A percentile compares a stretch with the other conserved stretches of the same genome.
Conservation (phyloP, 306 rosid species). For the Quercus rubra region DNA sequence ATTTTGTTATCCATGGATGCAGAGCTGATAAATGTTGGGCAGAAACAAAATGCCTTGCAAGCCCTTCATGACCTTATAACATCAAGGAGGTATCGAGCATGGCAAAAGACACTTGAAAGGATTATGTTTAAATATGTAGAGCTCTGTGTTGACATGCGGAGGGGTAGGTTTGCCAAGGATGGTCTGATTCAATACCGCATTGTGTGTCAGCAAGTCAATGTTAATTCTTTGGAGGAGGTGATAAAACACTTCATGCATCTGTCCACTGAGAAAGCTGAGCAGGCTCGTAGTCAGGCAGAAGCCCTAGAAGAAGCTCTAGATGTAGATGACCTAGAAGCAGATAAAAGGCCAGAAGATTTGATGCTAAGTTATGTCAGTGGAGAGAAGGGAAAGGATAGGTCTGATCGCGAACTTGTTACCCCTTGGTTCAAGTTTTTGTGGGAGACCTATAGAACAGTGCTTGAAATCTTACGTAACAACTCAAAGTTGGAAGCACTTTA, state of each 20-base stretch:
- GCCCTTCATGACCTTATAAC: conserved; percentile 88
- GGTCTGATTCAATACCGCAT: conserved; percentile 95
- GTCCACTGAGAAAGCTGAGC: conserved; percentile 97
- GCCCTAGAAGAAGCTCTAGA: conserved; percentile 93
- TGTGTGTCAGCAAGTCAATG: conserved; percentile 97
- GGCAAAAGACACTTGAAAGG: conserved; percentile 92
- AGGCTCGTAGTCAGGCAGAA: conserved; percentile 92
- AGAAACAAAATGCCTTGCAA: conserved; percentile 93
- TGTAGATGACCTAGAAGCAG: conserved; percentile 95
- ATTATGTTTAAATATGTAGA: conserved; percentile 97
- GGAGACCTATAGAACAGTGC: conserved; percentile 98
- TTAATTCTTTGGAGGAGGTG: conserved; percentile 90
- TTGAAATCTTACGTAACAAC: conserved; percentile 89
- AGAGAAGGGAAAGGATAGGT: conserved; percentile 92
- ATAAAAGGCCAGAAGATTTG: conserved; percentile 92
- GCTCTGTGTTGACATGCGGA: conserved; percentile 84
- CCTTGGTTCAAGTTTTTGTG: conserved; percentile 98
- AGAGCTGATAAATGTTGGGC: conserved; percentile 94
- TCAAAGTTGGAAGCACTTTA: conserved; percentile 91
- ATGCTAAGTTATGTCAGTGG: conserved; percentile 98
- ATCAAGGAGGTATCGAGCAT: conserved; percentile 85
- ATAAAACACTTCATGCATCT: conserved; percentile 96
- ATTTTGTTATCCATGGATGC: conserved; percentile 17
- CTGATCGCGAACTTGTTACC: conserved; percentile 91
- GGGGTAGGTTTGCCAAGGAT: conserved; percentile 92